These are phyloP conservation scores for Elymus sibiricus DNA, from an alignment of 176 grass and related monocot species.

Conservation along the genomic window DNA sequence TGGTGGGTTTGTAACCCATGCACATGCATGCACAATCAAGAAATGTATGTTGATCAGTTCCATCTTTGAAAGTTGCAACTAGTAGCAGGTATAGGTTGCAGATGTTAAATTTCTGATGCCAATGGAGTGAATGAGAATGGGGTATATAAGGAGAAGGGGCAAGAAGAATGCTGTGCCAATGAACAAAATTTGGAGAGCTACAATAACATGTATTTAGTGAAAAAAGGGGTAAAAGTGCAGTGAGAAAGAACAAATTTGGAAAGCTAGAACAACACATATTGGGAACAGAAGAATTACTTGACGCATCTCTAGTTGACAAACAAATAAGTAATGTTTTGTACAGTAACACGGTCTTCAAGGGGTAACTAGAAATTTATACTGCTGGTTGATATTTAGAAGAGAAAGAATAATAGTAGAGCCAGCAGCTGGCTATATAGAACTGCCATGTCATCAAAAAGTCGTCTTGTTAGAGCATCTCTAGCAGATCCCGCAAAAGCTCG, in stretches of 20 bases:
- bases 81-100: not conserved
- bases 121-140: not conserved
- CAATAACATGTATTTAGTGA: not conserved
- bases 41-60: not conserved
- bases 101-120: not conserved
- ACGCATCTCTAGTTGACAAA: not conserved
- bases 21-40: not conserved
- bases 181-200: not conserved
- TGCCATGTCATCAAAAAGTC: no score
- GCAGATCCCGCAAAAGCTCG: no score
- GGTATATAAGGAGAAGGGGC: not conserved
- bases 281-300: not conserved
- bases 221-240: not conserved
- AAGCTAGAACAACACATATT: not conserved
- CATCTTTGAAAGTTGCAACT: not conserved
- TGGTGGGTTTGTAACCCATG: not conserved
- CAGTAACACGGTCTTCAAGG: not conserved
- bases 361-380: not conserved
- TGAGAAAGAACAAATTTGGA: not conserved
- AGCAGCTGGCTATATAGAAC: not conserved
- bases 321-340: not conserved
- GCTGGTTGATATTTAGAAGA: not conserved
- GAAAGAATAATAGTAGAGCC: not conserved
- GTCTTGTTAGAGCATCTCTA: no score
- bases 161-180: not conserved